phyloP scores from a whole-genome alignment of 495 filamentous ascomycete species.

The Daldinia concentrica region DNA sequence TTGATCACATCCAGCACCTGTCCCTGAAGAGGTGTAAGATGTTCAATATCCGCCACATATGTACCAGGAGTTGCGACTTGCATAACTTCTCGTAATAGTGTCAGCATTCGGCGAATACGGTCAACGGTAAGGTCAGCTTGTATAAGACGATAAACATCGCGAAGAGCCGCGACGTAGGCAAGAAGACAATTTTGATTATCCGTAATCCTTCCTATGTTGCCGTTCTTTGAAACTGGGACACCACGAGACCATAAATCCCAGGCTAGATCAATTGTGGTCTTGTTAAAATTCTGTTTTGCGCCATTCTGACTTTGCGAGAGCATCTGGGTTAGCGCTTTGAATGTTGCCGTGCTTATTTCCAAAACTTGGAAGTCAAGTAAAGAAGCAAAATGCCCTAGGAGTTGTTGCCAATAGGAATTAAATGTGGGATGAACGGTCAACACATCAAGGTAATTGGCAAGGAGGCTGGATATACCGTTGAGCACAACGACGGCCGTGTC shows the following conservation, averaged over 20 bases:
- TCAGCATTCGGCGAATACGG: slow-evolving; percentile 69
- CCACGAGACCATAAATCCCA: slow-evolving; percentile 79
- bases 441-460: slow-evolving; percentile 72
- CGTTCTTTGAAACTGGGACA: slow-evolving; percentile 60
- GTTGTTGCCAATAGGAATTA: slow-evolving; percentile 70
- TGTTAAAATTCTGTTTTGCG: slow-evolving; percentile 63
- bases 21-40: slow-evolving; percentile 78
- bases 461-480: slow-evolving; percentile 71
- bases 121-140: slow-evolving; percentile 67
- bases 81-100: slow-evolving; percentile 66
- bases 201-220: slow-evolving; percentile 57
- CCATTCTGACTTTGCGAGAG: slow-evolving; percentile 62
- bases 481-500: slow-evolving; percentile 80
- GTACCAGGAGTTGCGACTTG: slow-evolving; percentile 70
- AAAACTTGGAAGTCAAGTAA: slow-evolving; percentile 68
- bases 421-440: slow-evolving; percentile 67
- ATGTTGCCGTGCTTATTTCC: slow-evolving; percentile 77
- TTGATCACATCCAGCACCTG: slow-evolving; percentile 77
- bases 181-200: slow-evolving; percentile 80
- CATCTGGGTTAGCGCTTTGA: slow-evolving; percentile 71
- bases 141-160: slow-evolving; percentile 83
- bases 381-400: slow-evolving; percentile 70
- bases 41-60: slow-evolving; percentile 87
- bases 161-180: slow-evolving; percentile 79
- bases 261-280: slow-evolving; percentile 65